Conservation (phyloP, 2,329 filamentous ascomycete species). For the Penicillium frequentans region DNA sequence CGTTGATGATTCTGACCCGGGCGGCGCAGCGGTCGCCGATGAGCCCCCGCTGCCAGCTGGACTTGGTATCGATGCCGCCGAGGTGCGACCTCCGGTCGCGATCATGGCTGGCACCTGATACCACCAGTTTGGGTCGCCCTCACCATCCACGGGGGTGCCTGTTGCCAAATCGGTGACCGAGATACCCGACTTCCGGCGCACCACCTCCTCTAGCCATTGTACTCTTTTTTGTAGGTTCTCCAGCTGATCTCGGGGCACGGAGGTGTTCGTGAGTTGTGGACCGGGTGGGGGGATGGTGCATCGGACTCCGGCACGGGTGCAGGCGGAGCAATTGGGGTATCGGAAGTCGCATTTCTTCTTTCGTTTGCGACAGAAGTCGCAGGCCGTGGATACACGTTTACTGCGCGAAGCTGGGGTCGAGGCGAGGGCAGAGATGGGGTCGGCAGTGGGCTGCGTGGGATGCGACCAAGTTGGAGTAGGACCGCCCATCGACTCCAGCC, state of each 20-base stretch:
- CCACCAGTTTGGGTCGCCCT: slow-evolving; percentile 38
- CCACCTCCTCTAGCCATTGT: slow-evolving; percentile 38
- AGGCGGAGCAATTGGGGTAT: slow-evolving; percentile 42
- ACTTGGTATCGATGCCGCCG: slow-evolving; percentile 20
- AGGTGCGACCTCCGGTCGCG: slow-evolving; percentile 25
- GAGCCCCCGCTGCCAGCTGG: slow-evolving; percentile 20
- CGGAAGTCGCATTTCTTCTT: slow-evolving; percentile 46
- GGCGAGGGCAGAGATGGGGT: slow-evolving; percentile 8
- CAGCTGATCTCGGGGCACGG: slow-evolving; percentile 40
- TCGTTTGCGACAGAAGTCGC: slow-evolving; percentile 42
- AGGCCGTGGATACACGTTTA: slow-evolving; percentile 42
- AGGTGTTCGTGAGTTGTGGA: slow-evolving; percentile 37
- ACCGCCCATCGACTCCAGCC: slow-evolving; percentile 22
- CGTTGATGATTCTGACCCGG: slow-evolving; percentile 18
- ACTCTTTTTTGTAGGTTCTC: slow-evolving; percentile 42
- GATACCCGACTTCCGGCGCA: slow-evolving; percentile 37
- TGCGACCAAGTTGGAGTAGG: slow-evolving; percentile 15
- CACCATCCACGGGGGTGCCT: slow-evolving; percentile 33
- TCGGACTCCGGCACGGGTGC: slow-evolving; percentile 40
- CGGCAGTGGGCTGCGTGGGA: slow-evolving; percentile 5
- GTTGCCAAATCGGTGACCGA: slow-evolving; percentile 34
- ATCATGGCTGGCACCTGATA: slow-evolving; percentile 40
- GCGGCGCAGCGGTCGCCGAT: slow-evolving; percentile 16
- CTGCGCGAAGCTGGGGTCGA: slow-evolving; percentile 23
- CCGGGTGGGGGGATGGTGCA: slow-evolving; percentile 41